Evolutionary conservation across 495 filamentous ascomycete genomes (phyloP).

Genomic region (Lasiosphaeria ovina): DNA sequence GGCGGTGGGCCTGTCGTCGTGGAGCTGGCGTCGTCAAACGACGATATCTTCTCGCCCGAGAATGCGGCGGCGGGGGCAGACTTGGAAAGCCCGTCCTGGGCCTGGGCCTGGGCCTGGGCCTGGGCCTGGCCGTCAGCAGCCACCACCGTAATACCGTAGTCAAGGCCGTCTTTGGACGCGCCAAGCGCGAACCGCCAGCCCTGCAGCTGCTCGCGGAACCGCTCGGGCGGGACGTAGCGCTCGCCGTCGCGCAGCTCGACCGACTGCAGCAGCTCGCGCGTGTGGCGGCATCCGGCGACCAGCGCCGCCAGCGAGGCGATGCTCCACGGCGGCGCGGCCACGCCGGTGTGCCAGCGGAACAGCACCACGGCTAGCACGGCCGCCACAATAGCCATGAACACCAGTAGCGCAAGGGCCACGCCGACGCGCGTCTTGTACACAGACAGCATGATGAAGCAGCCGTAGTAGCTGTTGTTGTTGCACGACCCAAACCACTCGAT

Average conservation of each 20-base stretch:
- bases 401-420: slow-evolving; percentile 3
- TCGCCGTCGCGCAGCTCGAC: not conserved
- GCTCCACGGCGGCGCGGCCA: slow-evolving; percentile 3
- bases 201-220: not conserved
- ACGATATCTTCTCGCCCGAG: not conserved
- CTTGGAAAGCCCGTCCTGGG: not conserved
- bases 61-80: not conserved
- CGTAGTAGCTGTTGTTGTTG: not conserved
- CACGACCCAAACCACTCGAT: slow-evolving; percentile 3
- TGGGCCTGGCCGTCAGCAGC: not conserved
- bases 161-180: not conserved
- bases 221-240: not conserved
- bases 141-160: not conserved
- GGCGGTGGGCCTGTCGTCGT: not conserved
- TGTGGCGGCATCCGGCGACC: not conserved
- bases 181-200: not conserved
- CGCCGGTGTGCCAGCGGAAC: not conserved
- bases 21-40: not conserved
- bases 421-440: slow-evolving; percentile 3
- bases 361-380: not conserved
- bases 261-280: not conserved
- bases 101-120: not conserved
- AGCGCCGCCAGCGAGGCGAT: not conserved
- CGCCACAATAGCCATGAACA: not conserved
- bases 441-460: slow-evolving; percentile 4